Percentiles rank a stretch among this genome's conserved stretches.
Evolutionary conservation across 2,329 filamentous ascomycete species (phyloP).

Genomic region (Celoporthe dispersa): DNA sequence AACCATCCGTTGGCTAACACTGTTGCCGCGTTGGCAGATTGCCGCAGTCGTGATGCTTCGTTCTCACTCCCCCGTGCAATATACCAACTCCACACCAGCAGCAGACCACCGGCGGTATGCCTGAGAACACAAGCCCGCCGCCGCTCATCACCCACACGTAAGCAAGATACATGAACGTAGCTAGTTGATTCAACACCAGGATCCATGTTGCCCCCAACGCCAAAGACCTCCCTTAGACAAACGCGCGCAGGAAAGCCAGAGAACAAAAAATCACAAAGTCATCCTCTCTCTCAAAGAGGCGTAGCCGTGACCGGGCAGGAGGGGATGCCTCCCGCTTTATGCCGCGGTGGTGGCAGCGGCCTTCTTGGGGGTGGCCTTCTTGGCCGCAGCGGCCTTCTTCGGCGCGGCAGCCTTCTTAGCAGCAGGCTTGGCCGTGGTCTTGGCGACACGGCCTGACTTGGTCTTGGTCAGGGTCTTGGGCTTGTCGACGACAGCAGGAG

Average conservation of each 20-base stretch:
- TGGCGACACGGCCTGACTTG: slow-evolving; percentile 84
- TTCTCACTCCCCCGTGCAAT: slow-evolving; percentile 4
- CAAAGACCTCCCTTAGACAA: slow-evolving; percentile 36
- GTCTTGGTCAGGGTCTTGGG: slow-evolving; percentile 76
- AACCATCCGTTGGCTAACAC: slow-evolving; percentile 21
- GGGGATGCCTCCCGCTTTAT: neutral
- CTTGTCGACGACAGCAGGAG: slow-evolving; percentile 69
- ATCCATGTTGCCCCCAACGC: slow-evolving; percentile 40
- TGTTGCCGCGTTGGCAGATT: slow-evolving; percentile 9
- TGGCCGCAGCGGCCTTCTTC: slow-evolving; percentile 37
- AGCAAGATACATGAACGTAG: slow-evolving; percentile 31
- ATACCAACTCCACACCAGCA: slow-evolving; percentile 11
- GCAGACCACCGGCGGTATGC: slow-evolving; percentile 21
- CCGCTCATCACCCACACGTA: slow-evolving; percentile 32
- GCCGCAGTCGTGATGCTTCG: slow-evolving; percentile 3
- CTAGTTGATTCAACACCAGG: slow-evolving; percentile 35
- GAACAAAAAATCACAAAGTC: slow-evolving; percentile 34
- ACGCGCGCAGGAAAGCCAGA: slow-evolving; percentile 40
- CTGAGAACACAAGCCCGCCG: slow-evolving; percentile 33
- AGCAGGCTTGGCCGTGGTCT: slow-evolving; percentile 60
- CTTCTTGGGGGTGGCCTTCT: slow-evolving; percentile 47
- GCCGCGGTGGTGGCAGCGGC: slow-evolving; percentile 27
- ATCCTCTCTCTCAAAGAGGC: neutral
- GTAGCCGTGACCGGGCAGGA: neutral
- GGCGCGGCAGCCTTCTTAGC: slow-evolving; percentile 49